Evolutionary conservation across 768 basidiomycete genomes (phyloP).

Genomic region (Leccinum uliginosum): DNA sequence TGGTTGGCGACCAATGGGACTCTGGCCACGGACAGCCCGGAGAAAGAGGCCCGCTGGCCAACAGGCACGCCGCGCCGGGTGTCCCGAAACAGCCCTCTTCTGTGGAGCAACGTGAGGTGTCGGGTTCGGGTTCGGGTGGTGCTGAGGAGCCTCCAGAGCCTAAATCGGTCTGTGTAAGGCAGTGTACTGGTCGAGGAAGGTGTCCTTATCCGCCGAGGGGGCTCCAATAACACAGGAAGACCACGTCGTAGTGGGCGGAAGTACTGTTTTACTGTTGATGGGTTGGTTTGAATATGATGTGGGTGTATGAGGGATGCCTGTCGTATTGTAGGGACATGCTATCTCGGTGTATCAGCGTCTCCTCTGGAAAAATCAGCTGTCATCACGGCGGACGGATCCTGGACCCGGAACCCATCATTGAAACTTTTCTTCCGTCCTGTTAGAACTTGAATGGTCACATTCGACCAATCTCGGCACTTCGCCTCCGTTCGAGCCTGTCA

Average conservation of each 20-base stretch:
- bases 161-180: slow-evolving; percentile 19
- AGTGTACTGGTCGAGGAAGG: slow-evolving; percentile 26
- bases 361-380: too few relatives aligned
- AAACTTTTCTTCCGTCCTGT: too few relatives aligned
- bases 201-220: slow-evolving; percentile 19
- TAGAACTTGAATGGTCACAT: too few relatives aligned
- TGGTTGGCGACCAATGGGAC: background rate
- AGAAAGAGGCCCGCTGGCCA: slow-evolving; percentile 2
- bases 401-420: too few relatives aligned
- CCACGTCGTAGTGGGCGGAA: slow-evolving; percentile 3
- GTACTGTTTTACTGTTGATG: background rate
- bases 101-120: background rate
- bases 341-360: too few relatives aligned
- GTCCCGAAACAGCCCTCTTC: background rate
- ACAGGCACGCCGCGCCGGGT: slow-evolving; percentile 2
- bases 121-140: background rate
- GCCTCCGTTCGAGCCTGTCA: too few relatives aligned
- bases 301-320: background rate
- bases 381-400: too few relatives aligned
- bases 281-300: background rate
- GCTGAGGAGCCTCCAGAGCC: background rate
- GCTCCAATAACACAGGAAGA: slow-evolving; percentile 12
- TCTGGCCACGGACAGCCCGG: background rate
- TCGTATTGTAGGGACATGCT: background rate
- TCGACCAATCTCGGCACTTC: too few relatives aligned